phyloP scores from a whole-genome alignment of 495 filamentous ascomycete species.

The Penicillium herquei region DNA sequence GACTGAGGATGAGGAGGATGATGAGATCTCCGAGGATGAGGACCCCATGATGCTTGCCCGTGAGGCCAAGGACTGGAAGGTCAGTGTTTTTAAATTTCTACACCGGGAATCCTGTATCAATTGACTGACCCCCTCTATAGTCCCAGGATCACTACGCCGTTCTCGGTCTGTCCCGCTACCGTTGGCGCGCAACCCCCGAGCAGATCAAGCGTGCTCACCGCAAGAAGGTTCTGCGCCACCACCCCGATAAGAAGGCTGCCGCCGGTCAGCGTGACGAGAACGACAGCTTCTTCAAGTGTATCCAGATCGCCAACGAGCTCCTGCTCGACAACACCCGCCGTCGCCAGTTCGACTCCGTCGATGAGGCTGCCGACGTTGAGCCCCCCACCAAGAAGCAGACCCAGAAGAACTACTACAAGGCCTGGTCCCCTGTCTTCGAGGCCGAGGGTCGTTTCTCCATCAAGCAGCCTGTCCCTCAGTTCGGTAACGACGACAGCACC shows the following conservation, averaged over 20 bases:
- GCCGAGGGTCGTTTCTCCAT: constrained; percentile 91
- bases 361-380: constrained; percentile 88
- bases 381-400: constrained; percentile 87
- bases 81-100: constrained; percentile 30
- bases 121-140: constrained; percentile 44
- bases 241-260: constrained; percentile 98
- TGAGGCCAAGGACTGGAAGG: constrained; percentile 99
- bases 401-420: constrained; percentile 92
- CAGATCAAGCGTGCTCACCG: constrained; percentile 98
- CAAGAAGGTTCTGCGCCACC: constrained; percentile 98
- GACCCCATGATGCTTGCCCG: constrained; percentile 85
- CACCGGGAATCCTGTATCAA: neutral
- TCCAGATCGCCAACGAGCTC: constrained; percentile 95
- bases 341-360: constrained; percentile 93
- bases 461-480: constrained; percentile 76
- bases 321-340: constrained; percentile 89
- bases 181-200: constrained; percentile 87
- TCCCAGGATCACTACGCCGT: constrained; percentile 97
- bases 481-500: constrained; percentile 80
- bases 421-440: constrained; percentile 84
- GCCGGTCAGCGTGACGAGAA: constrained; percentile 77
- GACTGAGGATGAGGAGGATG: constrained; percentile 85
- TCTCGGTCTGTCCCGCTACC: constrained; percentile 87
- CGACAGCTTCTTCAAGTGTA: constrained; percentile 99
- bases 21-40: constrained; percentile 89